phyloP scores from a whole-genome alignment of 2,329 filamentous ascomycete genomes.

The Fusarium dimerum region DNA sequence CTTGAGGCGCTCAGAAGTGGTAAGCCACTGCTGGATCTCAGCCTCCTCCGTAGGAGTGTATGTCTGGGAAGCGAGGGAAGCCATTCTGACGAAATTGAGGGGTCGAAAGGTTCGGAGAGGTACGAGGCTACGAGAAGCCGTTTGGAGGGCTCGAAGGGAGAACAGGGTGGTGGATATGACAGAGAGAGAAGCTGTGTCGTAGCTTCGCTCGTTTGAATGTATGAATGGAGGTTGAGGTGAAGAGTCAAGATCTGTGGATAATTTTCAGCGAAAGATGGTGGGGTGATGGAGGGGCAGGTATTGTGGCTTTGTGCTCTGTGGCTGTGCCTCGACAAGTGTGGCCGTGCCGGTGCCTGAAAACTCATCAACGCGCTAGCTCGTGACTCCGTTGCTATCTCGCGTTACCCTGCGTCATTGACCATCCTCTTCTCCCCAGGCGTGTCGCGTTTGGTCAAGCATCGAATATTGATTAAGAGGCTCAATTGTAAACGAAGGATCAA shows the following conservation, averaged over 20 bases:
- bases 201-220: conserved; percentile 23
- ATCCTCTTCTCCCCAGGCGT: not conserved
- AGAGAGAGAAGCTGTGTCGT: conserved; percentile 25
- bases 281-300: conserved; percentile 8
- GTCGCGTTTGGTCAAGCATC: conserved; percentile 12
- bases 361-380: conserved; percentile 26
- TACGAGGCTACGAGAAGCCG: conserved; percentile 37
- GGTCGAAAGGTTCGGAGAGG: conserved; percentile 36
- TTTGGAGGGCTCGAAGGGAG: conserved; percentile 41
- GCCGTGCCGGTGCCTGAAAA: not conserved
- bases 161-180: conserved; percentile 38
- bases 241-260: not conserved
- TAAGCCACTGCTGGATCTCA: conserved; percentile 88
- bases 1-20: conserved; percentile 69
- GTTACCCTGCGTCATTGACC: conserved; percentile 30
- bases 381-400: conserved; percentile 39
- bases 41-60: conserved; percentile 80
- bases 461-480: conserved; percentile 2
- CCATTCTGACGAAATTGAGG: conserved; percentile 52
- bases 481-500: conserved; percentile 3
- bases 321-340: conserved; percentile 4
- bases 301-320: not conserved
- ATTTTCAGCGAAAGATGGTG: conserved; percentile 3
- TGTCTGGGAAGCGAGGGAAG: conserved; percentile 63
- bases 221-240: not conserved